A percentile compares a stretch with the other conserved stretches of the same genome.
These are phyloP conservation scores for Suillus americanus DNA, from an alignment of 768 basidiomycete species.

Conservation along the genomic window DNA sequence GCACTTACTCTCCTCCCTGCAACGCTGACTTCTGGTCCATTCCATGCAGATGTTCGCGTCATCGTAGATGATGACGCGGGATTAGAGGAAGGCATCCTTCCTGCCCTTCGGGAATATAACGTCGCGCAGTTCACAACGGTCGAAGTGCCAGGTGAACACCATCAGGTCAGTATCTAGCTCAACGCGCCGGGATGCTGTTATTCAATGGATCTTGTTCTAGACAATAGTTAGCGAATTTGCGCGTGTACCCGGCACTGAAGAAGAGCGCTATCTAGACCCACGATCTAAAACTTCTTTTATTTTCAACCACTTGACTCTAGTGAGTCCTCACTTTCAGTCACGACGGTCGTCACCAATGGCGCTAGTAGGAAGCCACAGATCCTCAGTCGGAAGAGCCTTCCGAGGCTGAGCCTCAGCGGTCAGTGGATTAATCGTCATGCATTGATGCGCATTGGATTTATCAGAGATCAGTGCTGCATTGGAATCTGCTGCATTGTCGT, in stretches of 20 bases:
- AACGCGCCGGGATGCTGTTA: slow-evolving; percentile 1
- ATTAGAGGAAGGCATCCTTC: slow-evolving; percentile 76
- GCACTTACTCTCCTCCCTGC: slow-evolving; percentile 6
- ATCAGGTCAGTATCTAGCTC: slow-evolving; percentile 57
- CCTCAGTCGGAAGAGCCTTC: slow-evolving; percentile 59
- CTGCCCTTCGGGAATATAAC: slow-evolving; percentile 83
- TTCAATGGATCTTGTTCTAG: slow-evolving; percentile 38
- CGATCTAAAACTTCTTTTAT: slow-evolving; percentile 73
- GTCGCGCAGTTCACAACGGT: slow-evolving; percentile 84
- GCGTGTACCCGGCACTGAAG: slow-evolving; percentile 42
- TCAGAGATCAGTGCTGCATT: slow-evolving; percentile 56
- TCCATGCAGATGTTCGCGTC: slow-evolving; percentile 74
- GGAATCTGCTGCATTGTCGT: slow-evolving; percentile 62
- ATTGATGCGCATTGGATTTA: neutral
- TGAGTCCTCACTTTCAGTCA: slow-evolving; percentile 37
- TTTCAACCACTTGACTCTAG: slow-evolving; percentile 85
- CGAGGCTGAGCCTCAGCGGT: slow-evolving; percentile 80
- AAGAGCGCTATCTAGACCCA: slow-evolving; percentile 82
- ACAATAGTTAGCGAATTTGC: slow-evolving; percentile 80
- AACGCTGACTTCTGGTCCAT: slow-evolving; percentile 9
- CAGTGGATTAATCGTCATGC: slow-evolving; percentile 15
- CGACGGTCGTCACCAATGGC: slow-evolving; percentile 12
- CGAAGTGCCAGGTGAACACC: slow-evolving; percentile 72
- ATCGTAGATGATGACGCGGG: slow-evolving; percentile 85
- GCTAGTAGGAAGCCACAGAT: slow-evolving; percentile 71